A percentile compares a stretch with the other conserved stretches of the same genome.
These are phyloP conservation scores for Xanthoconium stramineum DNA, from an alignment of 768 basidiomycete genomes.

Conservation along the genomic window DNA sequence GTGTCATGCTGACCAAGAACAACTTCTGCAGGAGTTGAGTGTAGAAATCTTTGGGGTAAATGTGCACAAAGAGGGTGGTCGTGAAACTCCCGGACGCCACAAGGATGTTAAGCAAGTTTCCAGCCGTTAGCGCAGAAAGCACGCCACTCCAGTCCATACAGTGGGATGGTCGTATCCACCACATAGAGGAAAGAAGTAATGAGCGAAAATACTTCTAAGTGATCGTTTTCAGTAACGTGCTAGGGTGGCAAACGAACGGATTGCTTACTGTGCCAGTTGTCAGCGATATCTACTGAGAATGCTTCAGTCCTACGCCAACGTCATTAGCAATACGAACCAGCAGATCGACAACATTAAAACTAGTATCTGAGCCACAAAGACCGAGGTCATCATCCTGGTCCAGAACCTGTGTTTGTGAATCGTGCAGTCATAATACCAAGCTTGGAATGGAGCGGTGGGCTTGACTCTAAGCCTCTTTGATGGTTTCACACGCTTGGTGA, in stretches of 20 bases:
- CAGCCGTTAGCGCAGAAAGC: slow-evolving; percentile 87
- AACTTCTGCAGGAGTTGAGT: slow-evolving; percentile 77
- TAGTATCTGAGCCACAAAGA: slow-evolving; percentile 85
- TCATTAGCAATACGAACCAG: not conserved
- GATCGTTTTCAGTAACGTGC: slow-evolving; percentile 6
- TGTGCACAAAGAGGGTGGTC: slow-evolving; percentile 72
- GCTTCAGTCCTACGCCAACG: slow-evolving; percentile 69
- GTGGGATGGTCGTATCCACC: slow-evolving; percentile 72
- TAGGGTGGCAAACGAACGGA: not conserved
- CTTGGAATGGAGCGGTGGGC: slow-evolving; percentile 52
- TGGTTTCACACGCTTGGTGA: slow-evolving; percentile 85
- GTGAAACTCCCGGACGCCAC: slow-evolving; percentile 78
- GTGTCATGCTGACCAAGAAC: slow-evolving; percentile 87
- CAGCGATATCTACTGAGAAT: slow-evolving; percentile 51
- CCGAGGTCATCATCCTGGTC: slow-evolving; percentile 71
- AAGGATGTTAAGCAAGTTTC: slow-evolving; percentile 87
- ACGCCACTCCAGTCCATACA: slow-evolving; percentile 77
- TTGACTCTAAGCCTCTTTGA: slow-evolving; percentile 70
- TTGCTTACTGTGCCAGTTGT: slow-evolving; percentile 58
- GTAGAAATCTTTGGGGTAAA: slow-evolving; percentile 46
- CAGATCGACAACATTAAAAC: slow-evolving; percentile 59
- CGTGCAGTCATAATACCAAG: slow-evolving; percentile 92
- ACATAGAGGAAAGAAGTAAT: slow-evolving; percentile 67
- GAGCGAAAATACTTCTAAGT: slow-evolving; percentile 73
- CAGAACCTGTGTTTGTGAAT: slow-evolving; percentile 92